Evolutionary conservation across 2,329 filamentous ascomycete species (phyloP).

Genomic region (Diaporthe humulicola): DNA sequence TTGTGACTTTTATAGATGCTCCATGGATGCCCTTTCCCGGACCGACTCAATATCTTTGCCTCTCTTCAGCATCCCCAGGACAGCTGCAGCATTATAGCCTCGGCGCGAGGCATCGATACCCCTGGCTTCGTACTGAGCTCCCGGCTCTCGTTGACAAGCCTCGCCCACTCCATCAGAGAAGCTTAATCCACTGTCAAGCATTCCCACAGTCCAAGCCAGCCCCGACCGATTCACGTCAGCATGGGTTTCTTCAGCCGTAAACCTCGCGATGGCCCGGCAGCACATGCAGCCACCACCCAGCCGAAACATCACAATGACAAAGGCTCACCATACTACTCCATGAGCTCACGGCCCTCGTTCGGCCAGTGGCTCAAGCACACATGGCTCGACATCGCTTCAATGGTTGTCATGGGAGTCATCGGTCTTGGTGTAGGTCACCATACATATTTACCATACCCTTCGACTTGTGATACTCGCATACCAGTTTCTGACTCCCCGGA

Average conservation of each 20-base stretch:
- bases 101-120: slow-evolving; percentile 14
- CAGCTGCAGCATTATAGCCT: slow-evolving; percentile 6
- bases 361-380: slow-evolving; percentile 79
- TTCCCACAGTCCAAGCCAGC: not conserved
- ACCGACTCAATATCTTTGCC: not conserved
- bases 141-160: not conserved
- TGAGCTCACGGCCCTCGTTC: slow-evolving; percentile 55
- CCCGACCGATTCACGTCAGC: not conserved
- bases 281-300: slow-evolving; percentile 23
- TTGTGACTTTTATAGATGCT: not conserved
- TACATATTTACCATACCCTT: not conserved
- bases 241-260: slow-evolving; percentile 47
- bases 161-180: not conserved
- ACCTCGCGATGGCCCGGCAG: slow-evolving; percentile 39
- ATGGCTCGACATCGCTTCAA: slow-evolving; percentile 77
- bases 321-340: slow-evolving; percentile 44
- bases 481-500: not conserved
- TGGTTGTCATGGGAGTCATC: slow-evolving; percentile 74
- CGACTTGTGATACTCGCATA: no score
- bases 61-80: not conserved
- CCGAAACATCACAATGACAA: slow-evolving; percentile 26
- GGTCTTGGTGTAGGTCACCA: slow-evolving; percentile 72
- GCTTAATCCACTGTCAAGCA: not conserved
- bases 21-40: not conserved
- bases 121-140: not conserved